These are phyloP conservation scores for Heterobasidion parviporum DNA, from an alignment of 1,284 basidiomycete genomes.

Conservation along the genomic window DNA sequence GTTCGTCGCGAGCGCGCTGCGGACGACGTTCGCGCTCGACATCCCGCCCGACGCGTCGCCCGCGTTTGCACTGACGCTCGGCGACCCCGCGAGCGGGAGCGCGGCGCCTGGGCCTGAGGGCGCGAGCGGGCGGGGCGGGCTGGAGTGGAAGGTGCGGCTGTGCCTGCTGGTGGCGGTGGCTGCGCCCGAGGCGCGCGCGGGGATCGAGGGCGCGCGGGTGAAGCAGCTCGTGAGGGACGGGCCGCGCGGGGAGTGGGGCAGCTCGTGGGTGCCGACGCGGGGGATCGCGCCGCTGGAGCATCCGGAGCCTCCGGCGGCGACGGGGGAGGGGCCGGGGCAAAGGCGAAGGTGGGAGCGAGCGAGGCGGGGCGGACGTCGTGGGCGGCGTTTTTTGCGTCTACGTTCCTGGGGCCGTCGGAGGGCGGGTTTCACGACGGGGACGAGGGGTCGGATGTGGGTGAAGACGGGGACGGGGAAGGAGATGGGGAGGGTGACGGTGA, in stretches of 20 bases:
- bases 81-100: constrained; percentile 15
- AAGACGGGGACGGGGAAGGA: constrained; percentile 18
- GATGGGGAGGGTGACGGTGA: constrained; percentile 2
- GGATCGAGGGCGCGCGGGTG: constrained; percentile 38
- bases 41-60: constrained; percentile 87
- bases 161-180: constrained; percentile 74
- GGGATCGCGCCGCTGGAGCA: constrained; percentile 57
- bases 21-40: constrained; percentile 79
- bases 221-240: constrained; percentile 53
- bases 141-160: constrained; percentile 81
- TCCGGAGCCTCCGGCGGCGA: constrained; percentile 12
- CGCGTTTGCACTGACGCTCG: constrained; percentile 57
- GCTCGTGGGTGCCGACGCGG: constrained; percentile 51
- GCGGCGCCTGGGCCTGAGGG: background rate
- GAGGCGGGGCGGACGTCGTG: constrained; percentile 27
- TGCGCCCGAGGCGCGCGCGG: constrained; percentile 10
- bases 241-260: constrained; percentile 54
- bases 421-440: constrained; percentile 52
- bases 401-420: constrained; percentile 41
- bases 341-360: constrained; percentile 2
- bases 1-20: constrained; percentile 60
- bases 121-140: constrained; percentile 37
- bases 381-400: constrained; percentile 40
- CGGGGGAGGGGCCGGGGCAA: constrained; percentile 5
- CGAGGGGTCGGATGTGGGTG: constrained; percentile 42